Evolutionary conservation across 2,329 filamentous ascomycete species (phyloP).

Genomic region (Phyllosticta capitalensis): DNA sequence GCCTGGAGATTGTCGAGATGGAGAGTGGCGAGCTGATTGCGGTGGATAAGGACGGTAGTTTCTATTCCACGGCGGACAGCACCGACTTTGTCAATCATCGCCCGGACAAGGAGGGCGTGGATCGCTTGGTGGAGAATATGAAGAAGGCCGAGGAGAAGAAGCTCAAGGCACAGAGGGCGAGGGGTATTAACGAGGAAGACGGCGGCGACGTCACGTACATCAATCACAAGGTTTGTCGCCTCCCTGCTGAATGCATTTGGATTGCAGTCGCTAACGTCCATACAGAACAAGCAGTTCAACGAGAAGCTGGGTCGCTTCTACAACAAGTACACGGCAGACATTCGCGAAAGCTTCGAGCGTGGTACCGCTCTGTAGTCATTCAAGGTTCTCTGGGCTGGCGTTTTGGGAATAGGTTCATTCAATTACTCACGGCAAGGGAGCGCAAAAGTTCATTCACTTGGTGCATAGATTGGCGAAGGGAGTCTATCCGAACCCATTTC

Average conservation of each 20-base stretch:
- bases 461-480: neutral
- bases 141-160: slow-evolving; percentile 79
- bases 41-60: slow-evolving; percentile 80
- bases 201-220: slow-evolving; percentile 94
- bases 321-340: slow-evolving; percentile 96
- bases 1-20: slow-evolving; percentile 90
- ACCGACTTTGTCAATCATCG: slow-evolving; percentile 75
- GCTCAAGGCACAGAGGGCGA: slow-evolving; percentile 75
- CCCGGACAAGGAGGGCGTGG: slow-evolving; percentile 77
- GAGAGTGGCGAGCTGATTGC: slow-evolving; percentile 89
- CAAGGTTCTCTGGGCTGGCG: neutral
- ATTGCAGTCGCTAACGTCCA: neutral
- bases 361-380: slow-evolving; percentile 76
- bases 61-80: slow-evolving; percentile 81
- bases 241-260: neutral
- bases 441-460: neutral
- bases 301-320: slow-evolving; percentile 93
- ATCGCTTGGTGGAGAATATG: slow-evolving; percentile 77
- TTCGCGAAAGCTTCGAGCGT: slow-evolving; percentile 93
- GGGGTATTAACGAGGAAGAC: slow-evolving; percentile 61
- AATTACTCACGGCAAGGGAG: neutral
- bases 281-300: slow-evolving; percentile 96
- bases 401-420: neutral
- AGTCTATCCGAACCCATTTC: neutral
- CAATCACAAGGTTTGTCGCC: slow-evolving; percentile 66